phyloP scores from a whole-genome alignment of 257 asterid species.

The Solanum piurae region DNA sequence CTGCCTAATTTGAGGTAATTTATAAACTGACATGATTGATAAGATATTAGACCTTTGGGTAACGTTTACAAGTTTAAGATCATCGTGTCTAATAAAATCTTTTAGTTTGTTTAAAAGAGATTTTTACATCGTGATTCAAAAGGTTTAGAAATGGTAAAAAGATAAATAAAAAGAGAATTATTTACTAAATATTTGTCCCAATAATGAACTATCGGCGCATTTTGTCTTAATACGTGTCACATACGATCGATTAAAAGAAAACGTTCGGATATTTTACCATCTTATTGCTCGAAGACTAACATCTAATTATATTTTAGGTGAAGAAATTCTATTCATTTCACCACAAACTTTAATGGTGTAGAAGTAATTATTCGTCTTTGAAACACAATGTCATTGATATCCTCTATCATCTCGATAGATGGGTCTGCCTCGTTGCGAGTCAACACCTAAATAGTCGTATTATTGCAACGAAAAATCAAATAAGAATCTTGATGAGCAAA shows the following conservation, averaged over 20 bases:
- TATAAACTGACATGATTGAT: neutral
- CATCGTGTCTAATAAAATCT: neutral
- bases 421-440: neutral
- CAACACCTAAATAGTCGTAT: neutral
- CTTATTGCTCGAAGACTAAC: neutral
- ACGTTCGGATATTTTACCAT: neutral
- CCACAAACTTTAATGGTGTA: neutral
- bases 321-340: neutral
- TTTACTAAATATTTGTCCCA: neutral
- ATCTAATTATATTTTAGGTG: neutral
- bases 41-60: neutral
- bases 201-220: too few relatives aligned
- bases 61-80: neutral
- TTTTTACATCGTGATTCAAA: neutral
- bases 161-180: neutral
- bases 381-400: neutral
- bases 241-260: too few relatives aligned
- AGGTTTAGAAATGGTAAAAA: neutral
- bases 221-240: neutral
- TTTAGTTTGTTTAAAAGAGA: neutral
- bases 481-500: neutral
- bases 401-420: neutral
- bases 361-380: neutral
- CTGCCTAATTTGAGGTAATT: neutral
- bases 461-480: neutral